phyloP scores from a whole-genome alignment of 116 monocot genomes.

The Iris pallida region DNA sequence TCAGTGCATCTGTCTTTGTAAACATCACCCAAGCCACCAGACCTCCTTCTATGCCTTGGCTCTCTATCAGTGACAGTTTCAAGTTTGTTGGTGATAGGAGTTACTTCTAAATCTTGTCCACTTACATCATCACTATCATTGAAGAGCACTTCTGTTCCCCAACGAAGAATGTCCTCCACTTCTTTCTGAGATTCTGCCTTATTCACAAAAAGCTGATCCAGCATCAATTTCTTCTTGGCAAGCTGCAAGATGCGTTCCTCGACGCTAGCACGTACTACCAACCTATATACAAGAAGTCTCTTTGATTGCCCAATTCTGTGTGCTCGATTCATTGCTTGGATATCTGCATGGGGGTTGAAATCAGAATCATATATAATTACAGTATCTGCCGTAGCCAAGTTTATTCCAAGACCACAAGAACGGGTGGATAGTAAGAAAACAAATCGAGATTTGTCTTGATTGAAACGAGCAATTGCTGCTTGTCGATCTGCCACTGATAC shows the following conservation, averaged over 20 bases:
- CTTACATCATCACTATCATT: conserved; percentile 36
- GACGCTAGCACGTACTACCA: conserved; percentile 97
- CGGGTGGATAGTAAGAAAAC: conserved; percentile 92
- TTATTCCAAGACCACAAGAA: conserved; percentile 97
- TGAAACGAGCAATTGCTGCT: conserved; percentile 88
- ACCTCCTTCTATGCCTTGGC: conserved; percentile 58
- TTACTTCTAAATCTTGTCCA: conserved; percentile 49
- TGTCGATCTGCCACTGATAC: conserved; percentile 89
- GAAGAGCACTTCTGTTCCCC: conserved; percentile 99
- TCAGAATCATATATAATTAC: conserved; percentile 99
- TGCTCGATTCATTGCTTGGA: conserved; percentile 99
- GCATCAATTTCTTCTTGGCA: conserved; percentile 97
- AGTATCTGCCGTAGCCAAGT: conserved; percentile 96
- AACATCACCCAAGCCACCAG: conserved; percentile 92
- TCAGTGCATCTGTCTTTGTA: conserved; percentile 86
- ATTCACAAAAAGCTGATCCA: conserved; percentile 98
- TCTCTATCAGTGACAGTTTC: conserved; percentile 43
- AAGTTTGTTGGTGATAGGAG: conserved; percentile 29
- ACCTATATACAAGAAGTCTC: conserved; percentile 85
- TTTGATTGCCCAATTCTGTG: conserved; percentile 98
- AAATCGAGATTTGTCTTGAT: conserved; percentile 88
- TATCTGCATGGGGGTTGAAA: conserved; percentile 99
- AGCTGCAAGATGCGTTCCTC: conserved; percentile 97
- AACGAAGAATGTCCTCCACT: conserved; percentile 94
- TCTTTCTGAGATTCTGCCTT: conserved; percentile 94